These are phyloP conservation scores for Chrysochromulina parva DNA, from an alignment of 78 protist genomes.

Conservation along the genomic window DNA sequence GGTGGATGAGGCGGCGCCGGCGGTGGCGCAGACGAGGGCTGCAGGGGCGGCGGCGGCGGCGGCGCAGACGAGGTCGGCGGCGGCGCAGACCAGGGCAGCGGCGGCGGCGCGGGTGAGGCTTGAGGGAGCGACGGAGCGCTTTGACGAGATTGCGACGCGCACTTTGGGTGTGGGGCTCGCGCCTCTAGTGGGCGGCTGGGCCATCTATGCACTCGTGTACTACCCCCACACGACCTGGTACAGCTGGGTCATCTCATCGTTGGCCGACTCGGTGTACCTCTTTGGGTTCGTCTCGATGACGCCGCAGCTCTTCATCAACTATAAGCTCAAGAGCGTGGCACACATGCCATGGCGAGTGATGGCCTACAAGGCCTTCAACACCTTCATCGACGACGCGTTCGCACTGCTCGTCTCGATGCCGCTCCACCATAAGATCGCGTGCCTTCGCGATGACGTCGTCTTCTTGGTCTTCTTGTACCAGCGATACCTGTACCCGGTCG, in stretches of 20 bases:
- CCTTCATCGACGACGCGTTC: slow-evolving; percentile 94
- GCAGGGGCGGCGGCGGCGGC: too few relatives aligned
- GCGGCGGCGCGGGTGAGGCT: too few relatives aligned
- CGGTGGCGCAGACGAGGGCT: too few relatives aligned
- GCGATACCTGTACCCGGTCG: slow-evolving; percentile 89
- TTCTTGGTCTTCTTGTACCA: slow-evolving; percentile 83
- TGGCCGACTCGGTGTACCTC: neutral
- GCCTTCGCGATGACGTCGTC: slow-evolving; percentile 90
- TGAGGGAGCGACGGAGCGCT: neutral
- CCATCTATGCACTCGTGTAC: neutral
- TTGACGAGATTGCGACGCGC: neutral
- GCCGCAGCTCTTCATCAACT: slow-evolving; percentile 95
- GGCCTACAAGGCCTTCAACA: slow-evolving; percentile 87
- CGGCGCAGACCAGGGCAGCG: too few relatives aligned
- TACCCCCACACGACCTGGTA: slow-evolving; percentile 23
- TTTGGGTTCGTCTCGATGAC: slow-evolving; percentile 87
- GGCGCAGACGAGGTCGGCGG: too few relatives aligned
- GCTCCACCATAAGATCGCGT: slow-evolving; percentile 84
- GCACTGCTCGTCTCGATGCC: slow-evolving; percentile 95
- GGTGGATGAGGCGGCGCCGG: too few relatives aligned
- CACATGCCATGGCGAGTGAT: slow-evolving; percentile 90
- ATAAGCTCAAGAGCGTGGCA: slow-evolving; percentile 82
- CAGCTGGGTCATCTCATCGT: slow-evolving; percentile 26
- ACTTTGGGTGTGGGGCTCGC: neutral
- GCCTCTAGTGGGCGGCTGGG: slow-evolving; percentile 32